Evolutionary conservation across 305 asterid species (phyloP).

Genomic region (Plantago lanceolata): DNA sequence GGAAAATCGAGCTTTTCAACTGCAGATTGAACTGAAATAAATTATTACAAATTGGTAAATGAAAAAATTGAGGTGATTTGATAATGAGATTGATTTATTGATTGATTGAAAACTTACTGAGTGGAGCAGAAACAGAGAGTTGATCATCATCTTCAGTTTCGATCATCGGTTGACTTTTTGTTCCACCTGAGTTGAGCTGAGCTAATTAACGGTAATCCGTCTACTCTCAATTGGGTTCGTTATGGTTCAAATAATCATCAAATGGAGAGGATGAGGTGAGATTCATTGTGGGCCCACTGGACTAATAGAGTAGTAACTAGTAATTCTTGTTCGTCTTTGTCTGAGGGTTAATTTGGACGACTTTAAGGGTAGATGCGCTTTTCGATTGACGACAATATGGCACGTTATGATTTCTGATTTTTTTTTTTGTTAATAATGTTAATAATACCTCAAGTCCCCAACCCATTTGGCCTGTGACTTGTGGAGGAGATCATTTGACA

Average conservation of each 20-base stretch:
- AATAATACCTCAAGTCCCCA: no score
- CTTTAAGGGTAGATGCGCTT: background rate
- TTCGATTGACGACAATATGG: no score
- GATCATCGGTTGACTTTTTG: background rate
- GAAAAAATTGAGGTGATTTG: background rate
- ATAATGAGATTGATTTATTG: background rate
- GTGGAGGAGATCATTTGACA: no score
- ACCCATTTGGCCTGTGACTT: no score
- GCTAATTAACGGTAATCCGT: background rate
- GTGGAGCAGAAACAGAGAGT: constrained; percentile 8
- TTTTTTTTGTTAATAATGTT: no score
- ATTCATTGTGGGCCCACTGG: background rate
- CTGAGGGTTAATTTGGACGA: background rate
- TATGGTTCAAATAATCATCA: no score
- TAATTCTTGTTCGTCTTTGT: background rate
- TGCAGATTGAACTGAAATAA: constrained; percentile 27
- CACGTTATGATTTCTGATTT: no score
- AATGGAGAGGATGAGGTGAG: no score
- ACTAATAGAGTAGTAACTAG: no score
- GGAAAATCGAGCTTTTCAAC: constrained; percentile 31
- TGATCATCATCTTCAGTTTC: background rate
- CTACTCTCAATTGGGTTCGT: background rate
- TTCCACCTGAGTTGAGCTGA: background rate
- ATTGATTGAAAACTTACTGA: background rate
- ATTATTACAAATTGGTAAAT: no score